Evolutionary conservation across 495 filamentous ascomycete species (phyloP), one percentile per base, ranked within the genome.

Genomic region (Elasticomyces elasticus): DNA sequence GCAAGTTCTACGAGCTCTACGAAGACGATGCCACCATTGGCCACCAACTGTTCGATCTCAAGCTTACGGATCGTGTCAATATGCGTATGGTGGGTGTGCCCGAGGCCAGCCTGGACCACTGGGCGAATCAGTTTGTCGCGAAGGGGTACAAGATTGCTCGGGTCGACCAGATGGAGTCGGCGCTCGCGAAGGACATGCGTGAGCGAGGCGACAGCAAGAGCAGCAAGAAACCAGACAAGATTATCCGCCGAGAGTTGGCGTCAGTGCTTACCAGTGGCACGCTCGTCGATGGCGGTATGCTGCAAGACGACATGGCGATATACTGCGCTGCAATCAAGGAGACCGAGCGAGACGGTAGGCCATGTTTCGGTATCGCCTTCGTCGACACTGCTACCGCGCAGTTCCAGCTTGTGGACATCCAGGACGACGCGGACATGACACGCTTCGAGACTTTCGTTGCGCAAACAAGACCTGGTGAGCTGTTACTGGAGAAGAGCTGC

Each of bases 81-180:
- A 99, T 99, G 94, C 87, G 91, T 43, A 95, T 95, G 88, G 89
- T 94, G 17, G 89, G 89, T 53, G 90, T 95, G 0, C 90, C 90
- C 0, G 90, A 96, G 67, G 84, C 85, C 68, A 90, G 87, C 41
- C 72, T 96, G 31, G 80, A 91, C 66, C 80, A 89, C 66, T 95
- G 94, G 94, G 84, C 89, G 52, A 89, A 92, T 68, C 86, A 97
- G 60, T 94, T 95, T 63, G 84, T 96, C 28, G 85, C 87, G 61
- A 91, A 95, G 70, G 87, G 91, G 20, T 94, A 76, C 74, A 99
- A 99, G 72, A 90, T 99, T 54, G 94, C 94, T 5, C 78, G 90
- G 20, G 94, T 99, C 26, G 92, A 97, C 68, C 94, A 99, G 69
- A 84, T 84, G 68, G 94, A 99, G 70, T 90, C 88, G 17, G 92